phyloP scores from a whole-genome alignment of 495 filamentous ascomycete species.

The Lophiotrema nucula region DNA sequence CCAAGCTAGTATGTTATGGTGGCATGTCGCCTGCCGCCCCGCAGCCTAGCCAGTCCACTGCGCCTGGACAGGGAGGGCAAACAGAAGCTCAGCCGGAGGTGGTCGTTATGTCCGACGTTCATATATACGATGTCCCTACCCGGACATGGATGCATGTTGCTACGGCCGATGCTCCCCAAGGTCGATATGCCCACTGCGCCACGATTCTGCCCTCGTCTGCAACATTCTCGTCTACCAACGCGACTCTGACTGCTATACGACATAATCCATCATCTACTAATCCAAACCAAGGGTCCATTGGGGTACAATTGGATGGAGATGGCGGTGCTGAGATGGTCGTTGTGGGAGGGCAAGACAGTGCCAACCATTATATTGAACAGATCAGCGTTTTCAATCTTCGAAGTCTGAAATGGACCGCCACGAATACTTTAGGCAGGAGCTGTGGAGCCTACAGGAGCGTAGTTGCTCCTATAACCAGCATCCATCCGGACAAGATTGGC shows the following conservation, averaged over 20 bases:
- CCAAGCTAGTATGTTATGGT: constrained; percentile 95
- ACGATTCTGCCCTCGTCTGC: constrained; percentile 87
- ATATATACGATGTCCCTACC: constrained; percentile 88
- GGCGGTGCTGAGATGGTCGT: constrained; percentile 97
- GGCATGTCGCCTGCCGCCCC: constrained; percentile 85
- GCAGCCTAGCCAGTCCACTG: constrained; percentile 38
- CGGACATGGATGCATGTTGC: constrained; percentile 83
- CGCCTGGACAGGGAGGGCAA: constrained; percentile 37
- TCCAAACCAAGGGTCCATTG: constrained; percentile 80
- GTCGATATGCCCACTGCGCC: constrained; percentile 94
- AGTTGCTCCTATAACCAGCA: constrained; percentile 74
- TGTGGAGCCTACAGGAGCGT: constrained; percentile 97
- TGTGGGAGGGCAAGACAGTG: constrained; percentile 91
- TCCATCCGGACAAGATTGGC: constrained; percentile 72
- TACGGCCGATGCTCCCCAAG: constrained; percentile 79
- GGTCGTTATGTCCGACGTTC: constrained; percentile 96
- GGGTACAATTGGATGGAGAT: constrained; percentile 81
- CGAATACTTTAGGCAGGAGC: constrained; percentile 75
- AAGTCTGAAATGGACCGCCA: constrained; percentile 94
- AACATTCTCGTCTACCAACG: constrained; percentile 75
- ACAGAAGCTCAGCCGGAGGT: constrained; percentile 81
- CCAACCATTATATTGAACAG: constrained; percentile 98
- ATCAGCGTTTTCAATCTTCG: constrained; percentile 96
- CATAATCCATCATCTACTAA: constrained; percentile 78
- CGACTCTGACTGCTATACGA: constrained; percentile 79